Conservation (phyloP, 192 early-diverging fungal species). For the Kickxella alabastrina region DNA sequence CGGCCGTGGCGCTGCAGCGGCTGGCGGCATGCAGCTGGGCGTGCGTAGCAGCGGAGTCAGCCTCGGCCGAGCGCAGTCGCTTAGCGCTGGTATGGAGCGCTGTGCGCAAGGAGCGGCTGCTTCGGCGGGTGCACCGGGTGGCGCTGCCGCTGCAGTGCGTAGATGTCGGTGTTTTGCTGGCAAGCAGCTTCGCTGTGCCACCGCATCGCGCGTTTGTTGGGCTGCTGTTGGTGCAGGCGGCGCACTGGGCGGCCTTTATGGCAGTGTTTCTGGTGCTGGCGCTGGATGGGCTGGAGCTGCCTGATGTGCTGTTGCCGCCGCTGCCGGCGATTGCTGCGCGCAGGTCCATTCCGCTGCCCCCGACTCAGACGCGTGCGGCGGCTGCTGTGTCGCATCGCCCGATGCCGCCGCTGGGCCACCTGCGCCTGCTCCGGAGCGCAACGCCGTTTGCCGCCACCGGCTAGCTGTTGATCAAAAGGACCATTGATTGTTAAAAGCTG, state of each 20-base stretch:
- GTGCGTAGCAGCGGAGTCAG: neutral
- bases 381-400: neutral
- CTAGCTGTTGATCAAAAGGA: no score
- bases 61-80: no score
- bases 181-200: conserved; percentile 29
- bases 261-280: conserved; percentile 15
- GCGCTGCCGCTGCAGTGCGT: conserved; percentile 31
- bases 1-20: conserved; percentile 4
- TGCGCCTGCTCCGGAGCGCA: conserved; percentile 24
- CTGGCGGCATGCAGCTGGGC: conserved; percentile 8
- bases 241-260: conserved; percentile 36
- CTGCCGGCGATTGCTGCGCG: conserved; percentile 29
- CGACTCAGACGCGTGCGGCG: neutral
- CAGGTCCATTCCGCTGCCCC: conserved; percentile 39
- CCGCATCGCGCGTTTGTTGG: conserved; percentile 31
- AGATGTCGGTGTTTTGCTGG: conserved; percentile 14
- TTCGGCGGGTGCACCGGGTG: neutral
- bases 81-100: conserved; percentile 42
- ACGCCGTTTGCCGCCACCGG: conserved; percentile 23
- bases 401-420: conserved; percentile 22
- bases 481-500: no score
- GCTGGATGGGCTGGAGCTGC: conserved; percentile 14
- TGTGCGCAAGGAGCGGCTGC: conserved; percentile 29
- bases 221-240: conserved; percentile 39
- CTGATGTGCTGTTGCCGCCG: conserved; percentile 27